phyloP scores from a whole-genome alignment of 2,329 filamentous ascomycete species.

The Trichoderma cornu-damae region DNA sequence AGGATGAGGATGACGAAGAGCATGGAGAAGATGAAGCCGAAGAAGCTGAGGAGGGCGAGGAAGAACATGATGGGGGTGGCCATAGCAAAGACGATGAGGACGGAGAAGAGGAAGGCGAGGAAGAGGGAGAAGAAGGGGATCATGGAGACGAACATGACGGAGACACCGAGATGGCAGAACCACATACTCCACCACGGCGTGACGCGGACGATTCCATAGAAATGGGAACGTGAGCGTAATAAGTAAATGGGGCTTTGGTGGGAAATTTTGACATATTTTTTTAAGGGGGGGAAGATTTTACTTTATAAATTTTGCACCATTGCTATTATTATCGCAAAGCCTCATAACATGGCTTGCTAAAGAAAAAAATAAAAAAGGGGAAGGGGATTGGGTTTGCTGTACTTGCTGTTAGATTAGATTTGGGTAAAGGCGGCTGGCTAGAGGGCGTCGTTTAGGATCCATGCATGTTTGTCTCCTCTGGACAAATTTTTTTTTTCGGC shows the following conservation, averaged over 20 bases:
- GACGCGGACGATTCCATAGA: conserved; percentile 12
- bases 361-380: not conserved
- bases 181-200: not conserved
- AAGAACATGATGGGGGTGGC: conserved; percentile 17
- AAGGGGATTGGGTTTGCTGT: not conserved
- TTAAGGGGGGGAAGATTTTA: not conserved
- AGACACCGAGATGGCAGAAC: conserved; percentile 16
- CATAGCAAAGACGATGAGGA: conserved; percentile 20
- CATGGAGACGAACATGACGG: conserved; percentile 19
- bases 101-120: conserved; percentile 25
- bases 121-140: conserved; percentile 19
- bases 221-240: conserved; percentile 8
- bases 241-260: not conserved
- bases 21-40: conserved; percentile 21
- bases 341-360: not conserved
- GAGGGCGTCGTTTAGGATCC: not conserved
- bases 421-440: too few relatives aligned
- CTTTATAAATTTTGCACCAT: too few relatives aligned
- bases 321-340: not conserved
- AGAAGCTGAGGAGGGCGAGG: conserved; percentile 17
- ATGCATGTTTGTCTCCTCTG: not conserved
- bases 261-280: not conserved
- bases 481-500: not conserved
- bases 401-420: not conserved
- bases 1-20: conserved; percentile 22